phyloP scores from a whole-genome alignment of 495 filamentous ascomycete genomes.

The Letharia columbiana region DNA sequence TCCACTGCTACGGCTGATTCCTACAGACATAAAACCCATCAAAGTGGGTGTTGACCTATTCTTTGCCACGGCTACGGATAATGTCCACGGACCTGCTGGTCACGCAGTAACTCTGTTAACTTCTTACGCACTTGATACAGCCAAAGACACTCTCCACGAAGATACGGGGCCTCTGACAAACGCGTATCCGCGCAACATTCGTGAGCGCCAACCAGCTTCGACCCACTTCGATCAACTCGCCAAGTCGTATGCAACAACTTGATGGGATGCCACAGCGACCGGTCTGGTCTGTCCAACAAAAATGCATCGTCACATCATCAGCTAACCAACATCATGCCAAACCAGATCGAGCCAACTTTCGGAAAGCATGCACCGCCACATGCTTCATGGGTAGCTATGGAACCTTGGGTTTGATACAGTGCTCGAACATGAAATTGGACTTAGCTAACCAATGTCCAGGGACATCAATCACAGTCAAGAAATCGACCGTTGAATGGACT shows the following conservation, averaged over 20 bases:
- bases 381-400: background rate
- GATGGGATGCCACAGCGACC: background rate
- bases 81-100: background rate
- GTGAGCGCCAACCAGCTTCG: background rate
- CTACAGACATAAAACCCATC: background rate
- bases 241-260: background rate
- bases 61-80: background rate
- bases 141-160: background rate
- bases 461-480: background rate
- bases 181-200: background rate
- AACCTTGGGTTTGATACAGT: constrained; percentile 7
- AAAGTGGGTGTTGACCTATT: background rate
- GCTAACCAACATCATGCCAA: background rate
- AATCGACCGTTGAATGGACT: background rate
- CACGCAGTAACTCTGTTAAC: background rate
- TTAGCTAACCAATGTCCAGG: background rate
- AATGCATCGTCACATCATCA: background rate
- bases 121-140: background rate
- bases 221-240: background rate
- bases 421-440: background rate
- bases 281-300: background rate
- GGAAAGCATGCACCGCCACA: background rate
- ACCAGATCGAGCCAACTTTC: background rate
- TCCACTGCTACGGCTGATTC: background rate
- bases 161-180: background rate